Base-by-base conservation (phyloP, 2,329 filamentous ascomycete genomes). In the Colletotrichum sp. region DNA sequence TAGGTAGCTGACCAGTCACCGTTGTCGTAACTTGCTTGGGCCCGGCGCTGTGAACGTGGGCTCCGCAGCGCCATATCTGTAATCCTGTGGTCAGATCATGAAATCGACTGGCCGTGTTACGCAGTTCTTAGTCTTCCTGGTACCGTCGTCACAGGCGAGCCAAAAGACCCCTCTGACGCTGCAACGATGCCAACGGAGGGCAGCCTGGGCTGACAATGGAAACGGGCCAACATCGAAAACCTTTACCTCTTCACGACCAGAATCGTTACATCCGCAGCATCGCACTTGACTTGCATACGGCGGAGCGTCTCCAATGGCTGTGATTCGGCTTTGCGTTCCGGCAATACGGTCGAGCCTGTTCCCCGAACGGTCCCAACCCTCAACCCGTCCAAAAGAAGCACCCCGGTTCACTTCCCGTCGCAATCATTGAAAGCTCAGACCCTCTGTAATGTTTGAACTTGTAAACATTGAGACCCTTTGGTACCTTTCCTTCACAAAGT, bases 111-210 rank as follows among this genome's bases (percentile, higher is more conserved):
- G 36, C 13, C 39, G 16, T 64, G 27, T 57, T 39, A 27, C 34
- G 59, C 44, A 48, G n/a, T n/a, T 59, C 32, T 8, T 34, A 28
- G 25, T n/a, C 68, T 63, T n/a, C 27, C 68, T 57, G 64, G 44
- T 64, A 68, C 64, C 64, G 73, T 73, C 70, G 73, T 72, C 64
- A 75, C 69, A 68, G 39, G 57, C 27, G 34, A 44, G 28, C 34
- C 12, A 27, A 32, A 19, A 22, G 32, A 60, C 44, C 52, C 69
- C 28, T 73, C 64, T 32, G 25, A 30, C 22, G 32, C 55, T 68
- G 63, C 34, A 66, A 65, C 39, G 22, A 60, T 59, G 28, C 15
- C 9, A 59, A 55, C 8, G 32, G 27, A 64, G 0, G 60, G 34
- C 19, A 68, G 57, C 13, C 63, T 36, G 19, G 28, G 19, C 57